Evolutionary conservation across 2,329 filamentous ascomycete genomes (phyloP).

Genomic region (Penicillium capsulatum): DNA sequence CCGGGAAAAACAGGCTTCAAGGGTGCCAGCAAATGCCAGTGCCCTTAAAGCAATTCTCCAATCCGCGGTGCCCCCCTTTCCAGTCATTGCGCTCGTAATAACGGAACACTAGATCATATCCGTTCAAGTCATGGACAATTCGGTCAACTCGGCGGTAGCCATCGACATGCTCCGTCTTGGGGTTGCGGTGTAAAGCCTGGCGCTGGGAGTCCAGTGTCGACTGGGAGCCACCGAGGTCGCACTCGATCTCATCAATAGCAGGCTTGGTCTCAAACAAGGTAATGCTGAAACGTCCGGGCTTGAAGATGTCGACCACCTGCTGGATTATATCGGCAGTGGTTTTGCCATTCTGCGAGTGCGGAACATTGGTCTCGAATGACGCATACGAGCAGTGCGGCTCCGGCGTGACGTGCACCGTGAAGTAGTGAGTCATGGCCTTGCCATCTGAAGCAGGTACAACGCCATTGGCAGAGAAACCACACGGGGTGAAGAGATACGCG

Average conservation of each 20-base stretch:
- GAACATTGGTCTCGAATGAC: conserved; percentile 97
- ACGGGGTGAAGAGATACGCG: conserved; percentile 93
- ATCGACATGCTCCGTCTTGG: conserved; percentile 69
- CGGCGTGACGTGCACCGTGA: conserved; percentile 96
- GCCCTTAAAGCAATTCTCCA: conserved; percentile 47
- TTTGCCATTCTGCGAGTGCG: conserved; percentile 78
- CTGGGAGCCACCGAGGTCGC: conserved; percentile 28
- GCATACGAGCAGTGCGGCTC: conserved; percentile 97
- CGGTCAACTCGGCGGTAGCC: conserved; percentile 89
- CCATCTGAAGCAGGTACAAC: conserved; percentile 74
- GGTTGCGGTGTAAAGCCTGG: conserved; percentile 42
- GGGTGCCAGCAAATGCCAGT: conserved; percentile 1
- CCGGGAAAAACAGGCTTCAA: conserved; percentile 7
- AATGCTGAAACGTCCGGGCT: conserved; percentile 94
- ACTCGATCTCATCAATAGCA: conserved; percentile 36
- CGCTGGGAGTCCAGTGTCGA: conserved; percentile 43
- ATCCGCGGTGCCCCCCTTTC: conserved; percentile 60
- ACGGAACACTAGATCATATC: conserved; percentile 93
- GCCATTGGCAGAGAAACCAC: conserved; percentile 95
- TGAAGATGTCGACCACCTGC: conserved; percentile 93
- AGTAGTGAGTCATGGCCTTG: conserved; percentile 71
- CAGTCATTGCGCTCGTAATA: conserved; percentile 92
- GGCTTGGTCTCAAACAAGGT: conserved; percentile 91
- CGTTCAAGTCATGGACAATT: conserved; percentile 95
- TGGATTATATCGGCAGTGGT: conserved; percentile 87